phyloP scores from a whole-genome alignment of 2,329 filamentous ascomycete species.

The Pseudocercospora crystallina region DNA sequence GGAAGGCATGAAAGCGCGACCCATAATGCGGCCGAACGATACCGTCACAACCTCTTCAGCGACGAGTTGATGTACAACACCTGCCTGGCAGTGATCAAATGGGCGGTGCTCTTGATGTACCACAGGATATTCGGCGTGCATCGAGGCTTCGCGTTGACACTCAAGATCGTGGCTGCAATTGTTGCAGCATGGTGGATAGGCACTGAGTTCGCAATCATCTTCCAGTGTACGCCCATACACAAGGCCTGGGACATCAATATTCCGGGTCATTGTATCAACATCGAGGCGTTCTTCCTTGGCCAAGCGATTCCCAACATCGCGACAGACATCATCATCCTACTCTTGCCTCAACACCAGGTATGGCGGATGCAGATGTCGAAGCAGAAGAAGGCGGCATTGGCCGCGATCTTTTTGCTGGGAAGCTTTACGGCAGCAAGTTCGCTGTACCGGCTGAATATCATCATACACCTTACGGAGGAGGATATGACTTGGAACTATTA shows the following conservation, averaged over 20 bases:
- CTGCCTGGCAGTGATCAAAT: conserved; percentile 19
- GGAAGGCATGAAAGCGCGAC: conserved; percentile 17
- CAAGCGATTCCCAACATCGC: conserved; percentile 19
- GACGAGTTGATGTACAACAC: conserved; percentile 15
- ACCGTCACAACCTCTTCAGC: conserved; percentile 14
- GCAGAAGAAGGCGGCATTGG: conserved; percentile 9
- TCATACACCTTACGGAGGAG: conserved; percentile 3
- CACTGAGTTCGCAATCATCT: conserved; percentile 13
- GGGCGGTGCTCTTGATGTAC: conserved; percentile 20
- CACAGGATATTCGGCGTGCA: conserved; percentile 20
- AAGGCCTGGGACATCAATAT: conserved; percentile 13
- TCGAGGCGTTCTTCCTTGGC: conserved; percentile 14
- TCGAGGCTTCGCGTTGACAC: background rate
- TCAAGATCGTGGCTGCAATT: conserved; percentile 10
- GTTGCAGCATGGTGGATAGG: conserved; percentile 17
- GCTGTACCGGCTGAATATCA: conserved; percentile 12
- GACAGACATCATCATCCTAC: conserved; percentile 14
- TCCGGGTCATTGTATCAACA: conserved; percentile 11
- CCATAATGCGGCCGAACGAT: conserved; percentile 9
- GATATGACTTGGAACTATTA: conserved; percentile 15
- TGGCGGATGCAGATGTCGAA: conserved; percentile 14
- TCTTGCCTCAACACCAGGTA: conserved; percentile 16
- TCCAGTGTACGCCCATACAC: conserved; percentile 16
- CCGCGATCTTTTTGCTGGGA: conserved; percentile 16
- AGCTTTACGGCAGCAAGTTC: conserved; percentile 15